Evolutionary conservation across 805 yeast species (phyloP), one percentile per base, ranked within the genome.

Genomic region (Zygosaccharomyces bailii): DNA sequence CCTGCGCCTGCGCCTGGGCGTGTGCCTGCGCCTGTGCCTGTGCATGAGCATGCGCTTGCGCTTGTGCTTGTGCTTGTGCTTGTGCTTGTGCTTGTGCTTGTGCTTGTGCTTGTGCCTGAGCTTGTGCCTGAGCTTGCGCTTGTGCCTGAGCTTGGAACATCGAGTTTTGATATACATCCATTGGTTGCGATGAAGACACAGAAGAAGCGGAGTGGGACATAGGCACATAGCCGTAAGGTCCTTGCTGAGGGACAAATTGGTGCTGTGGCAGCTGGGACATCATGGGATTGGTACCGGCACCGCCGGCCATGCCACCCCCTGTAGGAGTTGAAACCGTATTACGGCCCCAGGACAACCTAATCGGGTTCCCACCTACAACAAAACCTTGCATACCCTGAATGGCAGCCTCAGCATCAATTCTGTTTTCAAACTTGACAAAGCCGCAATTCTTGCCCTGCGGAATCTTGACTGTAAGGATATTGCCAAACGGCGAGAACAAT

Each of bases 381-480:
- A 79, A 84, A 1, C 95, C 95, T 63, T 85, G 88, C 85, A 85
- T 79, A 3, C 83, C 82, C 32, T 79, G 75, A 43, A 85, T 83
- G 5, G 95, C 88, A 32, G 78, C 80, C 61, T 84, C 87, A 1
- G 93, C 93, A 54, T 82, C 86, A 54, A 78, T 82, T 49, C 86
- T 69, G 27, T 71, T 69, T n/a, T 76, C 68, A 60, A 79, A 85
- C 56, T 79, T 81, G 45, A 85, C 82, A 63, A 84, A 84, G 1
- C 90, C 95, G 67, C 91, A 84, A 47, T 85, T 84, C 58, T 84
- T 85, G 10, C 88, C 87, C 1, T 79, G 81, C 5, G 91, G 91
- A 36, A 85, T 82, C 56, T 82, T 84, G 34, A 85, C 83, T 52
- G 80, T 82, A 20, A 74, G 65, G 27, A 85, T 80, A 14, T 69